Evolutionary conservation across 1,139 yeast species (phyloP), one percentile per base, ranked within the genome.

Genomic region (Geotrichum phurueaensis): DNA sequence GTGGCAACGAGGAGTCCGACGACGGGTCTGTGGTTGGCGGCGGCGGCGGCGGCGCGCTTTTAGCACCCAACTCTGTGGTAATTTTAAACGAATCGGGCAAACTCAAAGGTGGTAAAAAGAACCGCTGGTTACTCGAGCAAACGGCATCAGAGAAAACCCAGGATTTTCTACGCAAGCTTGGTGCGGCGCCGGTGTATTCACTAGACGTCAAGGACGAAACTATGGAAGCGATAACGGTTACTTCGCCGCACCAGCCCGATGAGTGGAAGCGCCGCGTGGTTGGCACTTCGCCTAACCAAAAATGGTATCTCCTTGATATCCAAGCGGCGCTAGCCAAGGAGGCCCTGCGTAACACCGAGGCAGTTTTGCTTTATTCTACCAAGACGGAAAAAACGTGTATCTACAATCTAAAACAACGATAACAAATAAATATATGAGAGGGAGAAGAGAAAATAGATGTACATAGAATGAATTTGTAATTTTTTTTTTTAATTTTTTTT

Each of bases 211-310:
- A 87, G 63, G 97, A 90, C 67, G 97, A 90, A 65, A 88, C 89
- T 1, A 70, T 92, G 62, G 95, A 89, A 54, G 89, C 90, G 80
- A 89, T 92, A 53, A 79, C 86, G 39, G 81, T 86, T 0, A 86
- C 96, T 0, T 86, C 96, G 0, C 79, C 92, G 23, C 80, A 80
- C 51, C 90, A 85, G 65, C 86, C 84, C 50, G 97, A 92, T 64
- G 96, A 91, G 79, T 92, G 97, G 97, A 76, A 70, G 36, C 71
- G 96, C 66, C 87, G 89, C 67, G 91, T 91, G 1, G 88, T 91
- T 12, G 90, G 91, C 50, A 81, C 86, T 1, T 81, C 88, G 1
- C 79, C 87, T 3, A 78, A 83, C 1, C 95, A 96, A 22, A 81
- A 89, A 71, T 88, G 91, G 62, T 91, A 87, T 75, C 86, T 92